Evolutionary conservation across 176 grass and related monocot genomes (phyloP).

Genomic region (Oryza nivara): DNA sequence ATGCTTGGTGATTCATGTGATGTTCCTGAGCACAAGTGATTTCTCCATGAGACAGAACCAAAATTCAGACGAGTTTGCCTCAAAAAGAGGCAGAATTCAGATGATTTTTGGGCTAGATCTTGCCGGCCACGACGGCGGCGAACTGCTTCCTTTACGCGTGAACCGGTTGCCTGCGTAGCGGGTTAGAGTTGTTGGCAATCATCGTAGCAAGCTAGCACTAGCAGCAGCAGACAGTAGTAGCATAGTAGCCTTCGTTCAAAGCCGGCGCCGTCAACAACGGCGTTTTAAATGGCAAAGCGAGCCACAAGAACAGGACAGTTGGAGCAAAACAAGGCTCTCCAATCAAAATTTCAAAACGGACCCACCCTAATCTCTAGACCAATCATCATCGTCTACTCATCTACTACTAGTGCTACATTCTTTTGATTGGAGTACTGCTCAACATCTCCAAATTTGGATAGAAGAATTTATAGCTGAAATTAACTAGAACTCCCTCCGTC

Average conservation of each 20-base stretch:
- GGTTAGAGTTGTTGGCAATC: constrained; percentile 19
- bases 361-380: constrained; percentile 29
- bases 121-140: constrained; percentile 23
- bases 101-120: not conserved
- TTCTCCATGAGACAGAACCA: not conserved
- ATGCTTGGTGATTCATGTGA: not conserved
- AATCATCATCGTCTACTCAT: constrained; percentile 35
- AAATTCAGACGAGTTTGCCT: not conserved
- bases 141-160: not conserved
- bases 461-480: too few relatives aligned
- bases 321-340: constrained; percentile 49
- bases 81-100: not conserved
- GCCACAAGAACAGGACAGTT: constrained; percentile 31
- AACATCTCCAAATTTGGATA: too few relatives aligned
- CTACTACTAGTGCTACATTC: too few relatives aligned
- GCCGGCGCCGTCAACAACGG: constrained; percentile 38
- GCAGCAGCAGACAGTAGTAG: not conserved
- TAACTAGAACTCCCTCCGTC: too few relatives aligned
- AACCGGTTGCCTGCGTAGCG: not conserved
- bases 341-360: not conserved
- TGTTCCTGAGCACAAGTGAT: not conserved
- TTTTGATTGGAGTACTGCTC: too few relatives aligned
- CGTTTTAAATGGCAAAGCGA: constrained; percentile 20
- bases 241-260: constrained; percentile 37
- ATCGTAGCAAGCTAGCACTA: not conserved